Conservation (phyloP, 305 asterid species). For the Fraxinus ornus region DNA sequence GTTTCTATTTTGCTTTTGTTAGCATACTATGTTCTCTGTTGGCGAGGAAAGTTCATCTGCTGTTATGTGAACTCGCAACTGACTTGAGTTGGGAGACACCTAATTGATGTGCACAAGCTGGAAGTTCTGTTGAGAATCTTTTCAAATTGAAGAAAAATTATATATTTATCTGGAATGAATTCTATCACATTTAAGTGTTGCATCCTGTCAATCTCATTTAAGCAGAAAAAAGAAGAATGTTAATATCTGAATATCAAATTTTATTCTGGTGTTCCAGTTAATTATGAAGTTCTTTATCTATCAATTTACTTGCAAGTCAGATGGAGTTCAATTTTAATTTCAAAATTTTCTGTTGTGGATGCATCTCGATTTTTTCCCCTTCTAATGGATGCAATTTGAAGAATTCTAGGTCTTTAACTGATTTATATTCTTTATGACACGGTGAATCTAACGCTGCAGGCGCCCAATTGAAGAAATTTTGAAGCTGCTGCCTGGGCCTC, state of each 20-base stretch:
- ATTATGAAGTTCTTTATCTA: neutral
- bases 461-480: slow-evolving; percentile 86
- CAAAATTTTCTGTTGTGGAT: neutral
- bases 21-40: neutral
- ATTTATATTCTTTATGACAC: slow-evolving; percentile 1
- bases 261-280: neutral
- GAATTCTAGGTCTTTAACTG: neutral
- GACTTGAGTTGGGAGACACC: neutral
- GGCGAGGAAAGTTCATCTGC: neutral
- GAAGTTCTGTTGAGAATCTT: slow-evolving; percentile 9
- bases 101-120: slow-evolving; percentile 8
- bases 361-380: neutral
- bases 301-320: neutral
- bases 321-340: neutral
- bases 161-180: neutral
- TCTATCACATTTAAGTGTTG: neutral
- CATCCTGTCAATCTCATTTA: neutral
- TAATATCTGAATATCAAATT: neutral
- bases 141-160: neutral
- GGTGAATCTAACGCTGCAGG: slow-evolving; percentile 45
- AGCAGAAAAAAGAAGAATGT: neutral
- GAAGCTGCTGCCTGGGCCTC: slow-evolving; percentile 93
- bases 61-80: neutral
- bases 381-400: slow-evolving; percentile 14
- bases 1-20: slow-evolving; percentile 4